A percentile compares a stretch with the other conserved stretches of the same genome.
Conservation (phyloP, 306 rosid species). For the Cucurbita ficifolia region DNA sequence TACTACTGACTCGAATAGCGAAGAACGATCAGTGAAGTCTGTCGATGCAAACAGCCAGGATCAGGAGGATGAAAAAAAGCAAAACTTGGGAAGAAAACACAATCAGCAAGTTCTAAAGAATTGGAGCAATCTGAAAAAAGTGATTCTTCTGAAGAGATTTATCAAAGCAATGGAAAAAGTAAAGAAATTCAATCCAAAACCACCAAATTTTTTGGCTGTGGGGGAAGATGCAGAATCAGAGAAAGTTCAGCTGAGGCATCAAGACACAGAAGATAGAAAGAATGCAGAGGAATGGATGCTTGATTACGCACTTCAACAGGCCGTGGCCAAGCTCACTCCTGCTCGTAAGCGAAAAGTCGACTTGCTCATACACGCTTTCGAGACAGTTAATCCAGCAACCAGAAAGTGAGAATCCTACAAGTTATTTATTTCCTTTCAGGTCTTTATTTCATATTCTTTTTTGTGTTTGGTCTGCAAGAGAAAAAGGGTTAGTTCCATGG, state of each 20-base stretch:
- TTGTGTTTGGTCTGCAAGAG: not conserved
- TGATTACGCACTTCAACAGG: slow-evolving; percentile 76
- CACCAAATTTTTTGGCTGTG: slow-evolving; percentile 35
- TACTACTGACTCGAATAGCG: slow-evolving; percentile 7
- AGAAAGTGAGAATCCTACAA: slow-evolving; percentile 12
- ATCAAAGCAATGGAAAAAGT: slow-evolving; percentile 70
- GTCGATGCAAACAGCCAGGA: slow-evolving; percentile 4
- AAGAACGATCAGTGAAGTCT: slow-evolving; percentile 12
- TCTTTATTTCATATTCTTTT: not conserved
- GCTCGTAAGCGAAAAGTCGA: slow-evolving; percentile 75
- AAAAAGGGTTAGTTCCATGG: not conserved
- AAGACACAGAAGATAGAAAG: slow-evolving; percentile 45
- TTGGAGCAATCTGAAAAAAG: slow-evolving; percentile 80
- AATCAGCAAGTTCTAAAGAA: slow-evolving; percentile 28
- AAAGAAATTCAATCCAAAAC: slow-evolving; percentile 43
- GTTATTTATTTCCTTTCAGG: not conserved
- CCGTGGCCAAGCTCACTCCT: slow-evolving; percentile 65
- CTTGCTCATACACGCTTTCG: slow-evolving; percentile 86
- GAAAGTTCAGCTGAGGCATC: slow-evolving; percentile 53
- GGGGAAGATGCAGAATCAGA: slow-evolving; percentile 46
- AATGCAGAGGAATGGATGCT: slow-evolving; percentile 96
- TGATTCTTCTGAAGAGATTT: slow-evolving; percentile 68
- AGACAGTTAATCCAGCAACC: slow-evolving; percentile 56
- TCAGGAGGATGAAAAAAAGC: slow-evolving; percentile 15
- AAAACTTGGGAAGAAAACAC: slow-evolving; percentile 23